A percentile compares a stretch with the other conserved stretches of the same genome.
Evolutionary conservation across 345 rosid species (phyloP).

Genomic region (Arabis alpina): DNA sequence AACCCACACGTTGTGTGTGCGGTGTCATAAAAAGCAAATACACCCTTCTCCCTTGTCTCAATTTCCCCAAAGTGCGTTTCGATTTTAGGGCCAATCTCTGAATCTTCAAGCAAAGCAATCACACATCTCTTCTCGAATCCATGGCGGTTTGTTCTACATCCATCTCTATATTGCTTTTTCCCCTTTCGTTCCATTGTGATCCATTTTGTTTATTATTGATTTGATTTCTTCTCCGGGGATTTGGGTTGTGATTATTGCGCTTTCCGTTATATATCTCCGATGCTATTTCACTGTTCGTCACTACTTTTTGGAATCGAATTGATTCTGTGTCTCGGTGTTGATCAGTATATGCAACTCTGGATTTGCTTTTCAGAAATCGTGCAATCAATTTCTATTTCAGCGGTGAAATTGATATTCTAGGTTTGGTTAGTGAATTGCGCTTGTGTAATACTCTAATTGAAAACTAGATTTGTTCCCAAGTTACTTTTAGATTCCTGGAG

Average conservation of each 20-base stretch:
- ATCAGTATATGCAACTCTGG: conserved; percentile 19
- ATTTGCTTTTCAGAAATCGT: neutral
- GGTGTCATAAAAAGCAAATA: conserved; percentile 30
- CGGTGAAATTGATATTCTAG: conserved; percentile 4
- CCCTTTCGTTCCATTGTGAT: neutral
- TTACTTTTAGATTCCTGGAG: neutral
- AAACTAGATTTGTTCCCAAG: neutral
- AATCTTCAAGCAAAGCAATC: conserved; percentile 30
- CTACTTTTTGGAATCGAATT: conserved; percentile 11
- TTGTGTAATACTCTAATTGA: neutral
- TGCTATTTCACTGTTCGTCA: neutral
- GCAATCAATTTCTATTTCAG: neutral
- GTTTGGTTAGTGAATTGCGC: neutral
- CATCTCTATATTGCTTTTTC: neutral
- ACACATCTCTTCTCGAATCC: conserved; percentile 14
- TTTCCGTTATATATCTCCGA: neutral
- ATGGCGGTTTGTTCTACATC: conserved; percentile 40
- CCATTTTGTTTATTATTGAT: conserved; percentile 10
- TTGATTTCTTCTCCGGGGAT: conserved; percentile 18
- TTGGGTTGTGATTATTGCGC: neutral
- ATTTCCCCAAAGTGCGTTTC: too few species aligned
- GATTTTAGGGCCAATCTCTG: conserved; percentile 19
- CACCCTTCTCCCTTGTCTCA: conserved; percentile 21
- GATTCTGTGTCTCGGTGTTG: conserved; percentile 22
- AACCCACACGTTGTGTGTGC: conserved; percentile 37